Conservation (phyloP, 148 eudicot species). For the Simmondsia chinensis region DNA sequence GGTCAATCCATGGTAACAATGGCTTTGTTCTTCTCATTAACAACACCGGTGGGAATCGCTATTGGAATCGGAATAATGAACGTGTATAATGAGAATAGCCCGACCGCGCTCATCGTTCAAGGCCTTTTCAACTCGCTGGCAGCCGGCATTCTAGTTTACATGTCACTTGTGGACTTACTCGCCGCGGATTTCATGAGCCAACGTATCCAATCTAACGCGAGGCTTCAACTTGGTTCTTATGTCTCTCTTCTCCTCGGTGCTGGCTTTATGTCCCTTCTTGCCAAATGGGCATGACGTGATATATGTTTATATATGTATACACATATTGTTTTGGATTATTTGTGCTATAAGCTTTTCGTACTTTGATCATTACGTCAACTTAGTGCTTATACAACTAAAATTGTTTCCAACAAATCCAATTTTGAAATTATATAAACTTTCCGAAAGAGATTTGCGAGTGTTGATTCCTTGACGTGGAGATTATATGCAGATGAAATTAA, state of each 20-base stretch:
- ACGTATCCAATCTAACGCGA: conserved; percentile 16
- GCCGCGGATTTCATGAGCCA: conserved; percentile 39
- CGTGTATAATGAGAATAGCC: conserved; percentile 23
- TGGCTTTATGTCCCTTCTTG: conserved; percentile 14
- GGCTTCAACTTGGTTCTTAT: conserved; percentile 13
- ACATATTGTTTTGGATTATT: no score
- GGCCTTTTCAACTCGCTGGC: conserved; percentile 30
- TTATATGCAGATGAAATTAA: no score
- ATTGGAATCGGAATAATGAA: conserved; percentile 33
- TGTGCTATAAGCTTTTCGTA: no score
- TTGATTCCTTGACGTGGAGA: no score
- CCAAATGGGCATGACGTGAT: conserved; percentile 36
- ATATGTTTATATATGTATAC: no score
- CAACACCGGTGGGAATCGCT: conserved; percentile 31
- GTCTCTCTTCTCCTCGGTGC: conserved; percentile 19
- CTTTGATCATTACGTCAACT: no score
- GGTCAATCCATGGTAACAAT: conserved; percentile 15
- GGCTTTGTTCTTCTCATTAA: conserved; percentile 32
- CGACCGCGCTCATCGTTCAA: conserved; percentile 28
- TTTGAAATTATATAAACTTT: no score
- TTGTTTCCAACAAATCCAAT: no score
- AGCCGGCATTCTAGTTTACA: conserved; percentile 36
- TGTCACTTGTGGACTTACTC: conserved; percentile 36
- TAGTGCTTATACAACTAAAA: no score
- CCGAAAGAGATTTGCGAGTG: no score